These are phyloP conservation scores for Chalciporus pseudorubinellus DNA, from an alignment of 768 basidiomycete species.

Conservation along the genomic window DNA sequence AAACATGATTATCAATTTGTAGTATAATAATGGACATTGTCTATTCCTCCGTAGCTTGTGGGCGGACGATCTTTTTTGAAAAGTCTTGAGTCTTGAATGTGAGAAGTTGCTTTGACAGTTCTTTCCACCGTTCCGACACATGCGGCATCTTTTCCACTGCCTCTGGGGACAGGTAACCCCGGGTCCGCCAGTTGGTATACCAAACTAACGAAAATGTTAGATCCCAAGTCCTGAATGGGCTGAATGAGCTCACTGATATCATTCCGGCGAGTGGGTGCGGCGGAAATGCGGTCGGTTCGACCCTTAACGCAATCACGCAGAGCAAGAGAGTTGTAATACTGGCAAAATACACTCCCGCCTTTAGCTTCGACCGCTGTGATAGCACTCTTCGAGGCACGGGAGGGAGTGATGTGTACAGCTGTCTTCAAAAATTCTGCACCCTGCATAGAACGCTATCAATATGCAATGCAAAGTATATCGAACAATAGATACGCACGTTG, in stretches of 20 bases:
- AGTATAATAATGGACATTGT: slow-evolving; percentile 6
- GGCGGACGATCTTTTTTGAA: slow-evolving; percentile 24
- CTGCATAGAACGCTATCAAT: slow-evolving; percentile 33
- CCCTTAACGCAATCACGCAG: slow-evolving; percentile 77
- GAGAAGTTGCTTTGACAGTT: slow-evolving; percentile 59
- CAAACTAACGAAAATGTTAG: slow-evolving; percentile 49
- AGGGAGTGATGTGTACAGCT: slow-evolving; percentile 77
- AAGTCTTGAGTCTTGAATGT: slow-evolving; percentile 42
- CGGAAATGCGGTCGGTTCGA: slow-evolving; percentile 64
- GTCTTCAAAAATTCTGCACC: slow-evolving; percentile 64
- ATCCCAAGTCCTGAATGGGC: slow-evolving; percentile 1
- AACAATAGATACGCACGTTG: slow-evolving; percentile 49
- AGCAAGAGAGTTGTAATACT: slow-evolving; percentile 86
- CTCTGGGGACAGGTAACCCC: slow-evolving; percentile 68
- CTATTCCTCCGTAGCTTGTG: slow-evolving; percentile 19
- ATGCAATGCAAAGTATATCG: not conserved
- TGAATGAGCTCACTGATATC: slow-evolving; percentile 66
- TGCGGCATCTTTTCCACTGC: slow-evolving; percentile 60
- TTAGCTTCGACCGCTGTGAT: slow-evolving; percentile 78
- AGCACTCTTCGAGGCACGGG: slow-evolving; percentile 83
- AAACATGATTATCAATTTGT: slow-evolving; percentile 16
- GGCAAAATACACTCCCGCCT: slow-evolving; percentile 84
- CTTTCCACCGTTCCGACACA: slow-evolving; percentile 68
- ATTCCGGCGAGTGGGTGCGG: slow-evolving; percentile 80
- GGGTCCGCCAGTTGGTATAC: slow-evolving; percentile 71